Evolutionary conservation across 139 green algal genomes (phyloP).

Genomic region (Gonium pectorale): DNA sequence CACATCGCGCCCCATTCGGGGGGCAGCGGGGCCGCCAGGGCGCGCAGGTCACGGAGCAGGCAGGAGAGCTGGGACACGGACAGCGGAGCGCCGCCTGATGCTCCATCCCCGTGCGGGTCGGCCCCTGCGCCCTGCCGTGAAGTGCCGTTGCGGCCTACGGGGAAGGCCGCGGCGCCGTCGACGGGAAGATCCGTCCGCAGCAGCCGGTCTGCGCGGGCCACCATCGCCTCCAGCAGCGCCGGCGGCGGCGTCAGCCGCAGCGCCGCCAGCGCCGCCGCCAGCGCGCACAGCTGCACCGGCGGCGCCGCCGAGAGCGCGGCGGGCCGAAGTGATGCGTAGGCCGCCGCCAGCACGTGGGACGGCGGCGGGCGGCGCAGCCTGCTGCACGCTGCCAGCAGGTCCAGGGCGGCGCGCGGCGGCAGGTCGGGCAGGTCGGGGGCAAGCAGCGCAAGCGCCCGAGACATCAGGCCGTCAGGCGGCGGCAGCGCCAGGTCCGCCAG

Average conservation of each 20-base stretch:
- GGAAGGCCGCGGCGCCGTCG: no score
- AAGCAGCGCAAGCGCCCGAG: background rate
- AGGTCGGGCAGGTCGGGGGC: constrained; percentile 15
- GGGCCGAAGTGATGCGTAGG: background rate
- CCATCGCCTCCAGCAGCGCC: background rate
- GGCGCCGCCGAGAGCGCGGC: background rate
- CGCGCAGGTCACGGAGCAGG: constrained; percentile 9
- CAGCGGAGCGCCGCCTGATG: background rate
- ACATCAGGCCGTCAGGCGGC: background rate
- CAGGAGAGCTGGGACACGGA: constrained; percentile 18
- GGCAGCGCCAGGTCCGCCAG: constrained; percentile 16
- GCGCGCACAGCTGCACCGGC: background rate
- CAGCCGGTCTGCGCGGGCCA: background rate
- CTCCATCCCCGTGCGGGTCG: background rate
- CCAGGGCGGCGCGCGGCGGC: background rate
- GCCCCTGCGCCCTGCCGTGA: no score
- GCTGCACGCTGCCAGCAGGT: constrained; percentile 19
- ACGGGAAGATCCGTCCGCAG: background rate
- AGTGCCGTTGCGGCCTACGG: no score
- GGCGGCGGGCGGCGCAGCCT: constrained; percentile 21
- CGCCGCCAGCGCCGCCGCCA: constrained; percentile 25
- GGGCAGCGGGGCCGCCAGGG: background rate
- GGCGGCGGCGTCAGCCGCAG: constrained; percentile 15
- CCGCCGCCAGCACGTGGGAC: background rate
- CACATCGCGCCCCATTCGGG: background rate